phyloP scores from a whole-genome alignment of 176 grass and related monocot species.

The Cenchrus americanus region DNA sequence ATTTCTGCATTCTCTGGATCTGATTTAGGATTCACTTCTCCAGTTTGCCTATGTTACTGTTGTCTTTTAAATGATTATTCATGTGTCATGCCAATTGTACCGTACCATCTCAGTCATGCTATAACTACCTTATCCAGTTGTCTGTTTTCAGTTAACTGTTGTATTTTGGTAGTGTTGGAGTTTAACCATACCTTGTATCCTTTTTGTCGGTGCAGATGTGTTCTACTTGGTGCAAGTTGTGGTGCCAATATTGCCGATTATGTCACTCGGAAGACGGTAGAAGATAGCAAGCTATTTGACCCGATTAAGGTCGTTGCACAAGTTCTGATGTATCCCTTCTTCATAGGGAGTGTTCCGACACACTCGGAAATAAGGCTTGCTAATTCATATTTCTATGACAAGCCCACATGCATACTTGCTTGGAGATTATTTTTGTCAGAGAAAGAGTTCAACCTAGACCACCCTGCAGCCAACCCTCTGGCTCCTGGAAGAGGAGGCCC shows the following conservation, averaged over 20 bases:
- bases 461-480: constrained; percentile 79
- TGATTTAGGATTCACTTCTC: neutral
- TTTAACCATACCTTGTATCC: neutral
- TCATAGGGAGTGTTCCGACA: constrained; percentile 79
- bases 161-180: neutral
- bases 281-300: constrained; percentile 64
- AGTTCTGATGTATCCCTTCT: constrained; percentile 98
- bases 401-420: constrained; percentile 79
- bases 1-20: neutral
- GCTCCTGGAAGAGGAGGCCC: constrained; percentile 59
- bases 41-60: neutral
- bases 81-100: neutral
- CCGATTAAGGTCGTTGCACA: constrained; percentile 89
- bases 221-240: constrained; percentile 85
- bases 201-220: constrained; percentile 70
- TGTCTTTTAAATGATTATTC: constrained; percentile 12
- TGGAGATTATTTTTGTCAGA: constrained; percentile 90
- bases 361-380: constrained; percentile 90
- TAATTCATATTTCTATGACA: constrained; percentile 94
- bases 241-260: constrained; percentile 89
- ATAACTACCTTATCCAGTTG: neutral
- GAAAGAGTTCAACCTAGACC: constrained; percentile 80
- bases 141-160: neutral
- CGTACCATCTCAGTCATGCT: neutral
- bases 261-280: constrained; percentile 71